Base-by-base conservation (phyloP, 1,139 yeast genomes). In the Saccharomyces pastorianus region DNA sequence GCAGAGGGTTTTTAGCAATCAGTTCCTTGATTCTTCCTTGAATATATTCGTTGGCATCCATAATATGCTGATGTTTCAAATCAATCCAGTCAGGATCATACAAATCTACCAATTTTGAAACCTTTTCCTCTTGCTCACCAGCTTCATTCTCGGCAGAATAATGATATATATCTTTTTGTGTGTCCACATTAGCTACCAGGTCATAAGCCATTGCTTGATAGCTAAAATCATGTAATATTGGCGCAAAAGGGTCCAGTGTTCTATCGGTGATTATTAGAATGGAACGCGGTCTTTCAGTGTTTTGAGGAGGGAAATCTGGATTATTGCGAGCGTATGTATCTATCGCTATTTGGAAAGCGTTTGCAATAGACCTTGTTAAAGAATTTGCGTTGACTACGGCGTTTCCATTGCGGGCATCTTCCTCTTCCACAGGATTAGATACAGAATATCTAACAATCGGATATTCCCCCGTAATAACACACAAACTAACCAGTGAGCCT, bases 151-250 rank as follows among this genome's bases (percentile, higher is more conserved):
- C 88, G 4, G 82, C 79, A 48, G 75, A 67, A 65, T 86, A 90
- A 47, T 71, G 75, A 68, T 83, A 88, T n/a, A 68, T 67, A 59
- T 74, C 77, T 26, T 74, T 74, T 52, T 72, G 74, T n/a, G 75
- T 72, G 28, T 81, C 79, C 27, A 68, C 59, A 60, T 79, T 82
- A 2, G 61, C 59, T 3, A 65, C 64, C 9, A 70, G 70, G 69
- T 93, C 99, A 74, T 85, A 84, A 14, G 93, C 87, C 88, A 91
- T 85, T 6, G 97, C 93, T 70, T 93, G 96, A 69, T 90, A 95
- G n/a, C 86, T 82, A 70, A 91, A 89, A 67, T 90, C 96, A 69
- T 93, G 99, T 53, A 91, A 71, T 50, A 95, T 69, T 0, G 98
- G 96, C 3, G 96, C 88, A 64, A 81, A 81, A 55, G 87, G 75